These are phyloP conservation scores for Polyrhizophydium stewartii DNA, from an alignment of 371 early-diverging fungal species.

Conservation along the genomic window DNA sequence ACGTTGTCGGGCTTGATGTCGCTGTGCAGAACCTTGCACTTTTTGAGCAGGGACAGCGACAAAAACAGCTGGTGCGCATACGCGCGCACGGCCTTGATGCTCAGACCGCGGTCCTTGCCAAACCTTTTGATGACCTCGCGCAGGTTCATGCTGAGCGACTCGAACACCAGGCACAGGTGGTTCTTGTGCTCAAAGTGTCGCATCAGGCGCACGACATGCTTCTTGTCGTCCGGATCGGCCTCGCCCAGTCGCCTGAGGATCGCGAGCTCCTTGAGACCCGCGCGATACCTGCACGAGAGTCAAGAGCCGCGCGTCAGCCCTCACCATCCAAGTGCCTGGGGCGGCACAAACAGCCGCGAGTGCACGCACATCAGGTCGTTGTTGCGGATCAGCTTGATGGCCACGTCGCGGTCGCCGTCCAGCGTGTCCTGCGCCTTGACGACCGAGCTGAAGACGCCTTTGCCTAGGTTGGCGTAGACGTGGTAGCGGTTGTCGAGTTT, in stretches of 20 bases:
- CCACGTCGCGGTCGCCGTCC: constrained; percentile 71
- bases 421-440: constrained; percentile 80
- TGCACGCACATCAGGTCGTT: constrained; percentile 85
- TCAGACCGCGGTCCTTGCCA: constrained; percentile 88
- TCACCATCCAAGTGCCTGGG: not conserved
- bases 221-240: constrained; percentile 81
- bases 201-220: constrained; percentile 78
- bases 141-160: constrained; percentile 86
- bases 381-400: constrained; percentile 92
- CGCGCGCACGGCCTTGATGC: constrained; percentile 84
- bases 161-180: constrained; percentile 94
- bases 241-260: constrained; percentile 78
- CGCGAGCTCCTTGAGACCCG: constrained; percentile 86
- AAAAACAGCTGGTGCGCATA: constrained; percentile 91
- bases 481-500: constrained; percentile 79
- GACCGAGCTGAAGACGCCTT: constrained; percentile 93
- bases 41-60: constrained; percentile 76
- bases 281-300: constrained; percentile 60
- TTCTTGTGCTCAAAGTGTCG: constrained; percentile 85
- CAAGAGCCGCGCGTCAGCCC: not conserved
- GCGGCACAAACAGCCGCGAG: constrained; percentile 30
- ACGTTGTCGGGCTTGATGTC: constrained; percentile 99
- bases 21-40: constrained; percentile 86
- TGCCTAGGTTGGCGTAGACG: constrained; percentile 79
- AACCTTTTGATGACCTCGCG: constrained; percentile 90